Evolutionary conservation across 805 yeast genomes (phyloP).

Genomic region (Torulaspora delbrueckii): DNA sequence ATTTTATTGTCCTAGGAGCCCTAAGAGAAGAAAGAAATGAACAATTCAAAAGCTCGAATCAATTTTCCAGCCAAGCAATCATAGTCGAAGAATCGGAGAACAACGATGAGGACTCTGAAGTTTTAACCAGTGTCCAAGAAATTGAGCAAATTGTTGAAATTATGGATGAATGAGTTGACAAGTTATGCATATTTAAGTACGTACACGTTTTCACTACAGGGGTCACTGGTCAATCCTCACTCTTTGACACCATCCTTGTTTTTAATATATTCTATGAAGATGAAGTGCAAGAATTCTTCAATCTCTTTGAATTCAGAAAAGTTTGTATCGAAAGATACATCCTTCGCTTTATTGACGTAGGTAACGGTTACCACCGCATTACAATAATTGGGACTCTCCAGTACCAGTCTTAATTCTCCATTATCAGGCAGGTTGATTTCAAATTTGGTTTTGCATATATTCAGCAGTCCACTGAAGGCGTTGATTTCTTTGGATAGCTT

Average conservation of each 20-base stretch:
- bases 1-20: slow-evolving; percentile 55
- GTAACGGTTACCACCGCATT: slow-evolving; percentile 26
- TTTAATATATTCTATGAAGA: slow-evolving; percentile 28
- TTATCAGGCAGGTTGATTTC: slow-evolving; percentile 12
- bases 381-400: slow-evolving; percentile 33
- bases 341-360: slow-evolving; percentile 11
- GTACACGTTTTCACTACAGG: background rate
- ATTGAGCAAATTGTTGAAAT: slow-evolving; percentile 9
- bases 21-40: slow-evolving; percentile 59
- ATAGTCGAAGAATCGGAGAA: slow-evolving; percentile 8
- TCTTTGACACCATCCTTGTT: slow-evolving; percentile 3
- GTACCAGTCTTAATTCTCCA: slow-evolving; percentile 15
- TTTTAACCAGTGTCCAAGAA: slow-evolving; percentile 11
- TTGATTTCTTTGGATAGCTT: slow-evolving; percentile 25
- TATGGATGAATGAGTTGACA: background rate
- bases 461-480: slow-evolving; percentile 22
- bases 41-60: slow-evolving; percentile 38
- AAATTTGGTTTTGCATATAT: slow-evolving; percentile 23
- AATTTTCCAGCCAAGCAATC: slow-evolving; percentile 10
- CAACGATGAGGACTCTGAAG: slow-evolving; percentile 5
- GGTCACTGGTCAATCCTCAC: background rate
- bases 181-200: background rate
- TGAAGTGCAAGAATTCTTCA: slow-evolving; percentile 34
- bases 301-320: slow-evolving; percentile 34
- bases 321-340: slow-evolving; percentile 22